Percentiles rank a stretch among this genome's conserved stretches.
phyloP scores from a whole-genome alignment of 305 asterid genomes.

The Fraxinus greggii region DNA sequence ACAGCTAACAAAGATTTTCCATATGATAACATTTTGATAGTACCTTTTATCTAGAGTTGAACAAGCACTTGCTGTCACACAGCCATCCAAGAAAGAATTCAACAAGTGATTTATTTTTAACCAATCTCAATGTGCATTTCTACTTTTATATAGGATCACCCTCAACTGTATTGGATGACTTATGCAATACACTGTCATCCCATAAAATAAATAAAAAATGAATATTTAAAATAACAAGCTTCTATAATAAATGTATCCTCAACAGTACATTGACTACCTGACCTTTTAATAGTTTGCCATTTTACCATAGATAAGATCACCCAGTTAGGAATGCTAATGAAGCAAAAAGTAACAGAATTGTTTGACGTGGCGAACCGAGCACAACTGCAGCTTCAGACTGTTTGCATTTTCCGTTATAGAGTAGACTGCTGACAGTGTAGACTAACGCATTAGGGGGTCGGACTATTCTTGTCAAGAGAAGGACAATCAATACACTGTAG shows the following conservation, averaged over 20 bases:
- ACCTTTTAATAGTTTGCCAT: neutral
- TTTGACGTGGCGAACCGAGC: neutral
- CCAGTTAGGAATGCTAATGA: neutral
- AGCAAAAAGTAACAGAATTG: neutral
- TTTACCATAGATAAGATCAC: neutral
- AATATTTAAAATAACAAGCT: neutral
- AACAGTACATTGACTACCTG: neutral
- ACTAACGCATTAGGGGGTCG: neutral
- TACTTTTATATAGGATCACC: neutral
- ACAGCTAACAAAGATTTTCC: neutral
- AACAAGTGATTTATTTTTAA: neutral
- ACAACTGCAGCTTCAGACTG: neutral
- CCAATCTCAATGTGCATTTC: neutral
- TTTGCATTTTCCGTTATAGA: neutral
- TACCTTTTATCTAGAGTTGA: neutral
- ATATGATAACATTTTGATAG: neutral
- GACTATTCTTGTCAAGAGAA: neutral
- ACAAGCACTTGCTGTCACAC: neutral
- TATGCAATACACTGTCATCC: slow-evolving; percentile 1
- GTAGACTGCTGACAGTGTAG: neutral
- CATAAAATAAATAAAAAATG: neutral
- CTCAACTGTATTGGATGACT: neutral
- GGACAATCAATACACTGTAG: neutral
- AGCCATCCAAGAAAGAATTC: neutral
- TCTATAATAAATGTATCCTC: neutral